Base-by-base conservation (phyloP, 768 basidiomycete genomes). In the Mrakia blollopis region DNA sequence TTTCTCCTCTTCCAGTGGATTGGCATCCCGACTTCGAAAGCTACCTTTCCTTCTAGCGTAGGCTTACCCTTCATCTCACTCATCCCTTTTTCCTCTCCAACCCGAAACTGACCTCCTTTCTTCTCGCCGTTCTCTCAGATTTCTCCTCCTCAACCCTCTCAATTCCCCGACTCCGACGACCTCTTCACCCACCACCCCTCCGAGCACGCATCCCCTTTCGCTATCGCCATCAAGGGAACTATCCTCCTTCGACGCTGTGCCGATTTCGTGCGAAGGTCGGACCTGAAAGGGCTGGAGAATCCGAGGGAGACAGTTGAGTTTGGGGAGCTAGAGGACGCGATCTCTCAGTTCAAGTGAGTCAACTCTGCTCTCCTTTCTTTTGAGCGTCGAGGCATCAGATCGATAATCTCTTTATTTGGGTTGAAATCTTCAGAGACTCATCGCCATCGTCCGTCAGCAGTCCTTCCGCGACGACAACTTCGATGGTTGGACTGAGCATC, bases 271-370 rank as follows among this genome's bases (percentile, higher is more conserved):
- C 65, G 65, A 23, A 4, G 47, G 1, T 50, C 35, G 11, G 54
- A 39, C 11, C 9, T 57, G 7, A 60, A 37, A 13, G 62, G 28
- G 7, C 60, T 76, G 32, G 50, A 76, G n/a, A 52, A 78, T 23
- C 74, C 78, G 14, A 60, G 73, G n/a, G 65, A 39, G 2, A 80
- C 79, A 70, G 67, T 37, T n/a, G 80, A 39, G 25, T 68, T 68
- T 23, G 9, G 9, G 11, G 65, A 68, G 80, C 79, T 82, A 76
- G 80, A 81, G 10, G 52, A n/a, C 9, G 25, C 28, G 9, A 57
- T 57, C 28, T 57, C 57, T 2, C 57, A 57, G 57, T n/a, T 57
- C 25, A 57, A 11, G 57, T 28, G 25, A n/a, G n/a, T 28, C 3
- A 25, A 5, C 8, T 57, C n/a, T 13, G 2, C 28, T 18, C 23